Evolutionary conservation across 2,329 filamentous ascomycete genomes (phyloP), one percentile per base, ranked within the genome.

Genomic region (Colletotrichum chlorophyti): DNA sequence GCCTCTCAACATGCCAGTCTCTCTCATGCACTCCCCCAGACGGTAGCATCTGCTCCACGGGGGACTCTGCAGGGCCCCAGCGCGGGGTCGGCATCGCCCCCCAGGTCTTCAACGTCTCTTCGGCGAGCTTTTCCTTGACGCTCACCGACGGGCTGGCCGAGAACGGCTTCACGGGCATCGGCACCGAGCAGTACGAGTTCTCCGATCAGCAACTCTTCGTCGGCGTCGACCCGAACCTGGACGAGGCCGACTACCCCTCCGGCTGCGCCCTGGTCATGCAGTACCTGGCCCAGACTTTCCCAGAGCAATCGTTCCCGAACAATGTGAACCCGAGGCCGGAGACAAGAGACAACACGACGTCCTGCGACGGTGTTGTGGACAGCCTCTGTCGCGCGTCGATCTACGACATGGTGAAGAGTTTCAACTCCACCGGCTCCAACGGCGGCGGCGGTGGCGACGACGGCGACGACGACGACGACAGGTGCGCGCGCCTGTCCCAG

Each of bases 91-190:
- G 51, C 2, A 47, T 53, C 15, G 51, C 34, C 19, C 21, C 42
- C 5, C 12, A 53, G 4, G 51, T 14, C 15, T 27, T 53, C 40
- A 53, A 26, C 34, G 17, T 35, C 8, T 26, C 15, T 3, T 34
- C 26, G 7, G n/a, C 34, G 2, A 35, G 11, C 10, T 23, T 58
- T 2, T 58, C 47, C 9, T 15, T 58, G 4, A 58, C 47, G 2
- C 47, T 58, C 11, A 51, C 38, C 27, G 53, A 58, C 32, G 12
- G 74, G 73, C 55, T 71, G 66, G 23, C 71, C 69, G 7, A 69
- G 50, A 15, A 53, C 24, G 55, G 63, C 3, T 55, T 53, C 34
- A 38, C 54, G 27, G 37, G 32, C 17, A 35, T 40, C 26, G 32
- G 34, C 38, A 49, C 24, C 26, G 6, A 23, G 2, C 23, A 34